Evolutionary conservation across 208 protist species (phyloP).

Genomic region (Acanthamoeba quina): DNA sequence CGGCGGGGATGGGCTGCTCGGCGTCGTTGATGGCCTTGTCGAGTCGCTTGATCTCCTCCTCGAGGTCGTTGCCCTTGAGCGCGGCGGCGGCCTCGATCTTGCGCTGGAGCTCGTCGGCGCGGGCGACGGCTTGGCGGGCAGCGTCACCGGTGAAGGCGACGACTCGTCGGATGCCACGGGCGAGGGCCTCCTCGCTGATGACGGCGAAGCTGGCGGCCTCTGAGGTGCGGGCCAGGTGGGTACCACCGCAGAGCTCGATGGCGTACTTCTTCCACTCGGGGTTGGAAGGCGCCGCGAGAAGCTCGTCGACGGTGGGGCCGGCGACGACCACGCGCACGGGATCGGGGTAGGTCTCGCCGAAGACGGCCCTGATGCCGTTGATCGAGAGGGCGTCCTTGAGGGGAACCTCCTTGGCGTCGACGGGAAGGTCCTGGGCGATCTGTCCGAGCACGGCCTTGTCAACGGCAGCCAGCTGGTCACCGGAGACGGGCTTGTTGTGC

Average conservation of each 20-base stretch:
- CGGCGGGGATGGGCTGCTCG: slow-evolving; percentile 48
- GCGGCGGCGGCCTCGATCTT: slow-evolving; percentile 27
- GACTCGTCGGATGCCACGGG: slow-evolving; percentile 88
- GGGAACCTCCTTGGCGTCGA: slow-evolving; percentile 94
- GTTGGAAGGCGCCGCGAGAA: slow-evolving; percentile 94
- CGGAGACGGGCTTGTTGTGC: slow-evolving; percentile 29
- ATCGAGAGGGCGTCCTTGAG: slow-evolving; percentile 88
- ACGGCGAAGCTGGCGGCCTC: slow-evolving; percentile 95
- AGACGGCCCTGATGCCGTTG: slow-evolving; percentile 93
- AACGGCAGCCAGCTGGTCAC: slow-evolving; percentile 96
- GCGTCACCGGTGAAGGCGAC: slow-evolving; percentile 84
- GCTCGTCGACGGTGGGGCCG: slow-evolving; percentile 93
- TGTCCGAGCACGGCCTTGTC: slow-evolving; percentile 94
- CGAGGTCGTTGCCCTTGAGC: slow-evolving; percentile 2
- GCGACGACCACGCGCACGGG: slow-evolving; percentile 98
- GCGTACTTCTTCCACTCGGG: slow-evolving; percentile 91
- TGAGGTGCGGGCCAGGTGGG: slow-evolving; percentile 93
- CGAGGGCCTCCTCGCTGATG: slow-evolving; percentile 94
- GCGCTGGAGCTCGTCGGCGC: slow-evolving; percentile 56
- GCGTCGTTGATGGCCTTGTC: slow-evolving; percentile 18
- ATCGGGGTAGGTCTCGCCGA: slow-evolving; percentile 98
- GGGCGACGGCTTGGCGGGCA: slow-evolving; percentile 54
- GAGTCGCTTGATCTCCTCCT: slow-evolving; percentile 49
- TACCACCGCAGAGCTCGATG: slow-evolving; percentile 98
- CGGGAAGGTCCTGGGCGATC: slow-evolving; percentile 90